Evolutionary conservation across 768 basidiomycete genomes (phyloP).

Genomic region (Sistotremastrum suecicum): DNA sequence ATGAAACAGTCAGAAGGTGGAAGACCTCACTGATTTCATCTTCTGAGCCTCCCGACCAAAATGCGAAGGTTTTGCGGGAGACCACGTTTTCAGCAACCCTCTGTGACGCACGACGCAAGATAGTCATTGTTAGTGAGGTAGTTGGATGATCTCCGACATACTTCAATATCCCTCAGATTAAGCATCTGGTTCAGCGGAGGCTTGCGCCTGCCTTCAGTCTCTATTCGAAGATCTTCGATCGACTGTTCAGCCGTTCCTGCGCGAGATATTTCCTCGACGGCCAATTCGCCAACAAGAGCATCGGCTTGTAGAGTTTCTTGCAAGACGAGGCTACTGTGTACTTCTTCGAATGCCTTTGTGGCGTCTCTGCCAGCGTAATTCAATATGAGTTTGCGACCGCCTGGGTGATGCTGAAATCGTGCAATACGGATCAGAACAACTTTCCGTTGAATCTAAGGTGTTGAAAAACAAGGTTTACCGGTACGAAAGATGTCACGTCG

Average conservation of each 20-base stretch:
- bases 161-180: conserved; percentile 76
- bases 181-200: conserved; percentile 60
- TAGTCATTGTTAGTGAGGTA: no score
- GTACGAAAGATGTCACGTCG: conserved; percentile 70
- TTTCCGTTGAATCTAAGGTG: neutral
- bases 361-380: conserved; percentile 79
- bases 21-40: conserved; percentile 56
- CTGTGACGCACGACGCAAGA: conserved; percentile 18
- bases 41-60: conserved; percentile 78
- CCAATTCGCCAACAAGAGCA: conserved; percentile 60
- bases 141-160: no score
- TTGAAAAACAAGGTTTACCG: conserved; percentile 24
- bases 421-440: neutral
- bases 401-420: conserved; percentile 50
- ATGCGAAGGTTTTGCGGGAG: conserved; percentile 62
- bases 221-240: conserved; percentile 56
- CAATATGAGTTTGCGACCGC: conserved; percentile 70
- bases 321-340: conserved; percentile 76
- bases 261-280: conserved; percentile 16
- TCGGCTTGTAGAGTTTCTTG: conserved; percentile 53
- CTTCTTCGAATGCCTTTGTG: conserved; percentile 58
- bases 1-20: no score
- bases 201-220: conserved; percentile 40
- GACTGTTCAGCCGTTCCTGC: conserved; percentile 28
- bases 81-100: conserved; percentile 59